Evolutionary conservation across 371 early-diverging fungal species (phyloP).

Genomic region (Zopfochytrium polystomum): DNA sequence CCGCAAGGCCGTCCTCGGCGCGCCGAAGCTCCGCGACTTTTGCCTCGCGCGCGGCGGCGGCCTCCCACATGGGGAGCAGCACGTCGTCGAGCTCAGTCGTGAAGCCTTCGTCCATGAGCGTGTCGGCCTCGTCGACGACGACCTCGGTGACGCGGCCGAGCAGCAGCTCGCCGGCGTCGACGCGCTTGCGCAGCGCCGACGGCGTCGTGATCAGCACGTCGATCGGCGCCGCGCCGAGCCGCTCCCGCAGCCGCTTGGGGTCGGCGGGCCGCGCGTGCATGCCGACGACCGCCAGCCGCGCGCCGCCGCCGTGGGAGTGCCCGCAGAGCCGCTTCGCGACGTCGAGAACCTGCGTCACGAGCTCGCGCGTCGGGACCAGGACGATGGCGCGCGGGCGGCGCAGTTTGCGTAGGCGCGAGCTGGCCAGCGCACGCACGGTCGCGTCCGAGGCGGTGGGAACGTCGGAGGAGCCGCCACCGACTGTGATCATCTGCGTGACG

Average conservation of each 20-base stretch:
- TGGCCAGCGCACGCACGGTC: not conserved
- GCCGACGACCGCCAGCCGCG: constrained; percentile 58
- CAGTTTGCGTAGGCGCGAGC: constrained; percentile 16
- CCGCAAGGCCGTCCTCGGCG: not conserved
- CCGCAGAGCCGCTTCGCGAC: constrained; percentile 55
- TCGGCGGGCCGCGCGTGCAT: constrained; percentile 17
- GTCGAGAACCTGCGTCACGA: constrained; percentile 78
- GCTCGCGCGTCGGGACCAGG: constrained; percentile 94
- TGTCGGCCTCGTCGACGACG: constrained; percentile 92
- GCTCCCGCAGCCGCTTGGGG: constrained; percentile 7
- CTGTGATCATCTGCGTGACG: not conserved
- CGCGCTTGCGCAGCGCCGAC: constrained; percentile 47
- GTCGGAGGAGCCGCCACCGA: not conserved
- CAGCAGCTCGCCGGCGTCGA: constrained; percentile 48
- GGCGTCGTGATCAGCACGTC: constrained; percentile 87
- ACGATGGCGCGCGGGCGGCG: constrained; percentile 82
- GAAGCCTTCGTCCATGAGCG: constrained; percentile 75
- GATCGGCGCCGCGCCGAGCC: constrained; percentile 44
- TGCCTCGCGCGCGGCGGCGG: constrained; percentile 16
- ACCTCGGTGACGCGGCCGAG: constrained; percentile 60
- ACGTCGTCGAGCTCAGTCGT: constrained; percentile 60
- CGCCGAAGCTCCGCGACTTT: constrained; percentile 21
- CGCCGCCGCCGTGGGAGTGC: constrained; percentile 68
- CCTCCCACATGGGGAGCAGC: constrained; percentile 19
- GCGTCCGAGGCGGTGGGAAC: not conserved